Evolutionary conservation across 2,329 filamentous ascomycete genomes (phyloP).

Genomic region (Drechmeria coniospora): DNA sequence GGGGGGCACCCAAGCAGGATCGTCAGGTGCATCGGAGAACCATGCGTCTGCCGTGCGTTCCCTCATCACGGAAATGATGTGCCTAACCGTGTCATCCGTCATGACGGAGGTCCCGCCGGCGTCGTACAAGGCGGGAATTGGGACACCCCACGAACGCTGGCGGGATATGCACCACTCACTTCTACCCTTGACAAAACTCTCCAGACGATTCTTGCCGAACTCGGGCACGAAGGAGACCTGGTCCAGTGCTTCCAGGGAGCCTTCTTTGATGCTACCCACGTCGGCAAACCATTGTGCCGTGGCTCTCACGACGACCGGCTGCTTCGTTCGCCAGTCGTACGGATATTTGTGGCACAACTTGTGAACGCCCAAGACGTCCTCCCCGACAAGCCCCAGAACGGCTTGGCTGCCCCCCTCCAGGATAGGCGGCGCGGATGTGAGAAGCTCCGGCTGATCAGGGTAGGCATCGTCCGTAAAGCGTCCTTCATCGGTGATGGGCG

Average conservation of each 20-base stretch:
- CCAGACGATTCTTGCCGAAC: slow-evolving; percentile 55
- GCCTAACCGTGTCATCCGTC: slow-evolving; percentile 61
- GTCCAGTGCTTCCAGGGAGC: slow-evolving; percentile 54
- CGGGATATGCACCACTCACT: slow-evolving; percentile 98
- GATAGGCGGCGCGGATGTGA: slow-evolving; percentile 56
- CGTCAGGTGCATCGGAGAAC: slow-evolving; percentile 73
- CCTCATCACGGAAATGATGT: slow-evolving; percentile 68
- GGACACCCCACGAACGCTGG: slow-evolving; percentile 90
- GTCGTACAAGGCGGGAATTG: slow-evolving; percentile 81
- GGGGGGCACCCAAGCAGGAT: slow-evolving; percentile 60
- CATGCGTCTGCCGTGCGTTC: slow-evolving; percentile 76
- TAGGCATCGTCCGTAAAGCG: slow-evolving; percentile 68
- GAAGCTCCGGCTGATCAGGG: slow-evolving; percentile 46
- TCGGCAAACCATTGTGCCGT: slow-evolving; percentile 98
- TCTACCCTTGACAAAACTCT: slow-evolving; percentile 73
- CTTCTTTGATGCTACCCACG: slow-evolving; percentile 64
- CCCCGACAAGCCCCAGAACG: slow-evolving; percentile 53
- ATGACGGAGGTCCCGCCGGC: slow-evolving; percentile 60
- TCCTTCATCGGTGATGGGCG: slow-evolving; percentile 72
- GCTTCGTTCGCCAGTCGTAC: slow-evolving; percentile 93
- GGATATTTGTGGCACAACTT: slow-evolving; percentile 83
- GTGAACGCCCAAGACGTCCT: slow-evolving; percentile 53
- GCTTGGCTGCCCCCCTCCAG: slow-evolving; percentile 52
- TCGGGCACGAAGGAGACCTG: slow-evolving; percentile 67
- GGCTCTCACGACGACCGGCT: slow-evolving; percentile 77